phyloP scores from a whole-genome alignment of 2,329 filamentous ascomycete species.

The Neofusicoccum kwambonambiense region DNA sequence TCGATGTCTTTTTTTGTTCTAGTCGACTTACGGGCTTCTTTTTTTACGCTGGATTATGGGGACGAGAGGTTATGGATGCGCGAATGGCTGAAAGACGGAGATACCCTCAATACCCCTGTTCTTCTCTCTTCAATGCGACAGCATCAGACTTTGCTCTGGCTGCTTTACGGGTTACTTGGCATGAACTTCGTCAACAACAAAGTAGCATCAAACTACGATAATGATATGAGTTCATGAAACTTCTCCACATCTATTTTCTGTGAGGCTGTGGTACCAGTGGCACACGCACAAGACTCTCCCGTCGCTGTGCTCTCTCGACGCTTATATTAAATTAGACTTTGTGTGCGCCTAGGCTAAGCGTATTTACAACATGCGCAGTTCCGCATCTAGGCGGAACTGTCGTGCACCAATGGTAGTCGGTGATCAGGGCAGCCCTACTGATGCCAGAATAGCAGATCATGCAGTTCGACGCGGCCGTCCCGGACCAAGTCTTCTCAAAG shows the following conservation, averaged over 20 bases:
- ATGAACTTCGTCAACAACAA: background rate
- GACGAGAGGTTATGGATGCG: background rate
- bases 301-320: background rate
- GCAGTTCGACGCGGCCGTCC: too few species aligned
- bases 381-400: too few species aligned
- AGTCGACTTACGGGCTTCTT: background rate
- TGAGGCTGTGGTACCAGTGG: background rate
- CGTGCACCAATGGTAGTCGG: too few species aligned
- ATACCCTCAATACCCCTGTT: constrained; percentile 17
- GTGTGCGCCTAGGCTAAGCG: too few species aligned
- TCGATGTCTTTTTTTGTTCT: background rate
- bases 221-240: constrained; percentile 1
- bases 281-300: too few species aligned
- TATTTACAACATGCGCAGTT: too few species aligned
- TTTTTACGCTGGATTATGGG: background rate
- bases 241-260: background rate
- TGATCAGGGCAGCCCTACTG: too few species aligned
- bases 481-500: too few species aligned
- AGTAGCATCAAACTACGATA: constrained; percentile 2
- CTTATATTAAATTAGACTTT: too few species aligned
- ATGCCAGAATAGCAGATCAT: too few species aligned
- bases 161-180: background rate
- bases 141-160: background rate
- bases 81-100: constrained; percentile 5
- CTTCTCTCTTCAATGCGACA: constrained; percentile 1